Evolutionary conservation across 345 rosid species (phyloP).

Genomic region (Moricandia arvensis): DNA sequence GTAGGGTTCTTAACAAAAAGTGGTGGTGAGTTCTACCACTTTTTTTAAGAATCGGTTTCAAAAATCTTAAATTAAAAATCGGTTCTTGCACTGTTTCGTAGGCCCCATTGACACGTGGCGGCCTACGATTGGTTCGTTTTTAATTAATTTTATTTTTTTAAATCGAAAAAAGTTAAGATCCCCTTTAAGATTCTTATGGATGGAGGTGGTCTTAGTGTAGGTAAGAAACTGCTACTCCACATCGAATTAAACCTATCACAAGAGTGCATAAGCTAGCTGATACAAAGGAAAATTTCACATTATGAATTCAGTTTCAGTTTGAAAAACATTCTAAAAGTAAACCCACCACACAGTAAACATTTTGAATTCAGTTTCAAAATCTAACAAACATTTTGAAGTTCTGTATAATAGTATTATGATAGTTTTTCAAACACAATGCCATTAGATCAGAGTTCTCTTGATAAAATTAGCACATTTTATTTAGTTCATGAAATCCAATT

Average conservation of each 20-base stretch:
- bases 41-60: too few relatives aligned
- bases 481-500: not conserved
- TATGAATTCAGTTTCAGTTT: not conserved
- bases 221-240: not conserved
- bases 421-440: not conserved
- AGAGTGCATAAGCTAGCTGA: not conserved
- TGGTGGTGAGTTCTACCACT: too few relatives aligned
- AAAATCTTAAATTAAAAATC: too few relatives aligned
- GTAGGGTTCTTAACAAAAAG: too few relatives aligned
- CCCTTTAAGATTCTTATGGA: too few relatives aligned
- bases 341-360: not conserved
- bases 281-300: not conserved
- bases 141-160: too few relatives aligned
- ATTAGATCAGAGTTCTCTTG: not conserved
- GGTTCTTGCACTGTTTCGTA: too few relatives aligned
- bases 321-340: not conserved
- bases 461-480: not conserved
- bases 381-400: not conserved
- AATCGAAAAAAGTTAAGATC: too few relatives aligned
- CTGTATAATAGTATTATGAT: not conserved
- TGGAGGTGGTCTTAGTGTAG: too few relatives aligned
- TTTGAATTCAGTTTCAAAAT: not conserved
- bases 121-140: too few relatives aligned
- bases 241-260: not conserved
- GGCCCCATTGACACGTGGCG: too few relatives aligned